Base-by-base conservation (phyloP, 2,329 filamentous ascomycete genomes). In the Cercospora beticola region DNA sequence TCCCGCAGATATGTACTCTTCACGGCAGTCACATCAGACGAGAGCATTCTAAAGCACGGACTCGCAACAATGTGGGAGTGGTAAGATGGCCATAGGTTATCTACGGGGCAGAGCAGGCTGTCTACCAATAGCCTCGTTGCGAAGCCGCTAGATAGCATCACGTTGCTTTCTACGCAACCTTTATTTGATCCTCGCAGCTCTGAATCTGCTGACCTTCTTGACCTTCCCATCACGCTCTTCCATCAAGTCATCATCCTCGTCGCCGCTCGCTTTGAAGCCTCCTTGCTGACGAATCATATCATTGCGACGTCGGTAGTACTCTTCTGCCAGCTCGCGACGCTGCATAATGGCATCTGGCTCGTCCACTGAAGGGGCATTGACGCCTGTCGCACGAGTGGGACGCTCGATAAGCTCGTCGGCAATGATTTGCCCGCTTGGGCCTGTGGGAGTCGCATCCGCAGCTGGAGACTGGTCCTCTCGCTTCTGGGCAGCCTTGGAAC, bases 241-340 rank as follows among this genome's bases (percentile, higher is more conserved):
- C 78, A 81, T 72, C 56, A 93, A 83, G 68, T 92, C 89, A 68
- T 93, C 87, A 67, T 88, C 86, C 9, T 81, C 78, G 73, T 91
- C 75, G 3, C 65, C 64, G 31, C 88, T 86, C 2, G 78, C 74
- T 74, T 91, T 82, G 78, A 97, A 97, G 3, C 93, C 93, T 62
- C 93, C 93, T 74, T 95, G 88, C 74, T 89, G 87, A 73, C 93
- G 88, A 64, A 97, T 93, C 80, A 96, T 89, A 75, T 87, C 88
- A 77, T 94, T 97, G 21, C 94, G 90, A 79, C 92, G 85, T 56
- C 88, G 89, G 78, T 97, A 91, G 79, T 97, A 97, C 76, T 96
- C 92, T 43, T 88, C 87, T 7, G 92, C 90, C 14, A 97, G 89
- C 78, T 97, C 91, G 70, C 92, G 89, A 64, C 91, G 86, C 62